phyloP scores from a whole-genome alignment of 1,284 basidiomycete genomes.

The Malassezia yamatoensis region DNA sequence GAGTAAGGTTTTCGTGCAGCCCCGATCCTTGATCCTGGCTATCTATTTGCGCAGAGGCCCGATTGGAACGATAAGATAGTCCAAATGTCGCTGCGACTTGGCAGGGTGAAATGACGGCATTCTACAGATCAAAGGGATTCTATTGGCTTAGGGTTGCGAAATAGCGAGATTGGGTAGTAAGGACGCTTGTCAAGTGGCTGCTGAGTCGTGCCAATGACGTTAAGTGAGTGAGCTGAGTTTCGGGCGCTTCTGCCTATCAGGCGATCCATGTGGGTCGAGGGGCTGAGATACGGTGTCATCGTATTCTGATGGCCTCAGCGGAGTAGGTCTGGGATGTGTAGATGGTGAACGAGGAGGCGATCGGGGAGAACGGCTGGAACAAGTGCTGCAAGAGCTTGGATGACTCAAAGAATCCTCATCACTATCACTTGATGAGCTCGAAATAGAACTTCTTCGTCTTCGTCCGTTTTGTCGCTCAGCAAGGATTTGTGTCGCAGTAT shows the following conservation, averaged over 20 bases:
- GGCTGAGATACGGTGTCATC: no score
- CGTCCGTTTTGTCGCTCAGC: neutral
- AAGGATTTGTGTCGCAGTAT: slow-evolving; percentile 2
- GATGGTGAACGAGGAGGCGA: neutral
- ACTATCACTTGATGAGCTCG: neutral
- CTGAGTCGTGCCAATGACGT: no score
- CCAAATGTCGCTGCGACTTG: neutral
- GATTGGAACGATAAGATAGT: slow-evolving; percentile 1
- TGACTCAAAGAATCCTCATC: neutral
- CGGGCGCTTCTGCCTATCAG: no score
- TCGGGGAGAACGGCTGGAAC: neutral
- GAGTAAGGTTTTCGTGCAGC: no score
- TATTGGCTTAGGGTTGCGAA: neutral
- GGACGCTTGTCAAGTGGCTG: no score
- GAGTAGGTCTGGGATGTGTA: no score
- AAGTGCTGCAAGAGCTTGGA: slow-evolving; percentile 5
- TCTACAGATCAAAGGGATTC: neutral
- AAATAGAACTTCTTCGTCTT: no score
- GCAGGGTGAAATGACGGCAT: neutral
- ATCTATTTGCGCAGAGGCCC: neutral
- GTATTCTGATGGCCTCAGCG: no score
- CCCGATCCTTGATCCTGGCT: neutral
- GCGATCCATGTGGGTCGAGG: no score
- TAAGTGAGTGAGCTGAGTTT: no score
- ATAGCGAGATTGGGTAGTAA: neutral